Conservation (phyloP, 2,329 filamentous ascomycete genomes). For the Pochonia chlamydosporia region DNA sequence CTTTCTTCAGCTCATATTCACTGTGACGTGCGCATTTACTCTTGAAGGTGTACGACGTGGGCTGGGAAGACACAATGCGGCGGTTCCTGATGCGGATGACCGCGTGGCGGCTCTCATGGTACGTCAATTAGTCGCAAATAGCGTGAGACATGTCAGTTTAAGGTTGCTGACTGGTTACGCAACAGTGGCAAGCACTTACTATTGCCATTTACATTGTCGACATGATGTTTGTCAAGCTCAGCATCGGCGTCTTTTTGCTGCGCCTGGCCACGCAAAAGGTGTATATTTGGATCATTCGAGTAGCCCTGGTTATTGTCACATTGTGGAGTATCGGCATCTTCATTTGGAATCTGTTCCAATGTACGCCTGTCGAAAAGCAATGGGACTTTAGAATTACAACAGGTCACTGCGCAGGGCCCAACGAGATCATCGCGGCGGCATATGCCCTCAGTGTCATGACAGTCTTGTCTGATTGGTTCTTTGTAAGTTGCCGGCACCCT, state of each 20-base stretch:
- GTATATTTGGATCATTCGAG: constrained; percentile 43
- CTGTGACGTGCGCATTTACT: constrained; percentile 40
- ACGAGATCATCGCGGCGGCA: constrained; percentile 40
- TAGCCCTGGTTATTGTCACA: constrained; percentile 38
- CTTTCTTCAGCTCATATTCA: constrained; percentile 36
- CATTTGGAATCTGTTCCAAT: constrained; percentile 48
- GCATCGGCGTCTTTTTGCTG: constrained; percentile 47
- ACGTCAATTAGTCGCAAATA: constrained; percentile 4
- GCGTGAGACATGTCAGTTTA: not conserved
- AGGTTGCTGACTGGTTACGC: not conserved
- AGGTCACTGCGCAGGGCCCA: constrained; percentile 36
- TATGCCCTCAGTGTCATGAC: constrained; percentile 48
- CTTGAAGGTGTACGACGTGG: constrained; percentile 35
- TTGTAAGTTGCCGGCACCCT: constrained; percentile 24
- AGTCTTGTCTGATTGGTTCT: constrained; percentile 49
- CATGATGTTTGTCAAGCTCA: constrained; percentile 53
- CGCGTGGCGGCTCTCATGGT: constrained; percentile 42
- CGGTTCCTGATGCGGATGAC: constrained; percentile 32
- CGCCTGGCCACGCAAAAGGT: constrained; percentile 38
- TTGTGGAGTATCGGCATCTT: constrained; percentile 43
- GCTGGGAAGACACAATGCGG: constrained; percentile 41
- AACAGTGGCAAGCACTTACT: constrained; percentile 44
- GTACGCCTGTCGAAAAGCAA: constrained; percentile 41
- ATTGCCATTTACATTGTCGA: constrained; percentile 44
- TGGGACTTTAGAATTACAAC: constrained; percentile 45